Conservation (phyloP, 345 rosid genomes). For the Ricinus communis region DNA sequence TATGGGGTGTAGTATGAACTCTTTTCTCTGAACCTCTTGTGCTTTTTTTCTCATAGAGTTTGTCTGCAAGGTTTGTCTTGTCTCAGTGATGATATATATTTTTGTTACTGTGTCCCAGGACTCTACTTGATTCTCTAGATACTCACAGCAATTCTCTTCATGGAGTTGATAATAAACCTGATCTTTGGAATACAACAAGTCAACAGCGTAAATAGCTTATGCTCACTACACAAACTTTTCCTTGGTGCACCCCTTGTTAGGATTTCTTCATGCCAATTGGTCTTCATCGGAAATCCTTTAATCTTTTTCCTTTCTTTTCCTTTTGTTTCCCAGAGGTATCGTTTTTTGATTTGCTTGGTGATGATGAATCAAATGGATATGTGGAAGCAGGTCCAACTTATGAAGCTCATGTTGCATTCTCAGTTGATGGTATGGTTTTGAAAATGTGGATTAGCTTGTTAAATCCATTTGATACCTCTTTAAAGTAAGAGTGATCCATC, state of each 20-base stretch:
- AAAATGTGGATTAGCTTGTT: neutral
- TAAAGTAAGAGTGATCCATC: no score
- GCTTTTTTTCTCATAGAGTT: neutral
- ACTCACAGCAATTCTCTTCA: conserved; percentile 22
- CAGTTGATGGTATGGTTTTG: conserved; percentile 64
- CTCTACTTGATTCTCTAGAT: conserved; percentile 24
- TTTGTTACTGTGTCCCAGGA: conserved; percentile 30
- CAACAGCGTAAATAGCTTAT: conserved; percentile 42
- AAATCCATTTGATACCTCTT: no score
- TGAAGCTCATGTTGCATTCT: conserved; percentile 81
- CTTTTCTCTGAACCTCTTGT: neutral
- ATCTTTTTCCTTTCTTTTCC: neutral
- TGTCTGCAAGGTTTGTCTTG: conserved; percentile 7
- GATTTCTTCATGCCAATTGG: conserved; percentile 12
- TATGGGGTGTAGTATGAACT: neutral
- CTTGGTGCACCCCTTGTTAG: conserved; percentile 14
- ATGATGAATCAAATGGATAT: conserved; percentile 46
- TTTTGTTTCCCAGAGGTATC: conserved; percentile 51
- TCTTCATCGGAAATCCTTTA: neutral
- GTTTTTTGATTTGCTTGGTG: conserved; percentile 72
- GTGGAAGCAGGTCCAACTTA: conserved; percentile 36
- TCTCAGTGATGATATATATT: conserved; percentile 15
- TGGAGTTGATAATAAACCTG: conserved; percentile 26
- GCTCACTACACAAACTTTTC: conserved; percentile 16
- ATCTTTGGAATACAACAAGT: conserved; percentile 33